Conservation (phyloP, 208 protist species). For the Angomonas ambiguus region DNA sequence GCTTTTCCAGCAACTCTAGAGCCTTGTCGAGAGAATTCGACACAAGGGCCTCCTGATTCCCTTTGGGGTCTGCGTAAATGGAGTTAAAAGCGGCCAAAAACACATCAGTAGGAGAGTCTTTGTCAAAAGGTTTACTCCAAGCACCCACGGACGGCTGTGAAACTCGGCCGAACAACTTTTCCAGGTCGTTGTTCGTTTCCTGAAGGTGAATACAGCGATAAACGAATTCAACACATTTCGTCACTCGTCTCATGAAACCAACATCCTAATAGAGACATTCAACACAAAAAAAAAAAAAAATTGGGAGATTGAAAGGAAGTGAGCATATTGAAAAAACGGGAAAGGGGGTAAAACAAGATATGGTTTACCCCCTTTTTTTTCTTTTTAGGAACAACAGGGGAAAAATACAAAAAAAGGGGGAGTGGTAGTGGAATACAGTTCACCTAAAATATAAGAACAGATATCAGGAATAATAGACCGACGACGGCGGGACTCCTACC, state of each 20-base stretch:
- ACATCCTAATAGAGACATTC: neutral
- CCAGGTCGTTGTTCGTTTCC: neutral
- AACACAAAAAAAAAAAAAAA: slow-evolving; percentile 13
- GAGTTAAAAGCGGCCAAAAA: neutral
- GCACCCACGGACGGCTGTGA: neutral
- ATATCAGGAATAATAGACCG: neutral
- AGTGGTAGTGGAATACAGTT: neutral
- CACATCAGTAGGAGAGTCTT: neutral
- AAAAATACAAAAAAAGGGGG: neutral
- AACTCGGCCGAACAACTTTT: neutral
- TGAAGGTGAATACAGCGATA: neutral
- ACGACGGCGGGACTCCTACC: neutral
- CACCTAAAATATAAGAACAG: neutral
- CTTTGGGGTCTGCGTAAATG: neutral
- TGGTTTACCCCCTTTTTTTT: too few species aligned
- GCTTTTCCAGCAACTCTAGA: neutral
- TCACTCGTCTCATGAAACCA: neutral
- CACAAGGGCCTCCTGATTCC: neutral
- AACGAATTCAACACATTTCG: neutral
- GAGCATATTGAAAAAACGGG: slow-evolving; percentile 8
- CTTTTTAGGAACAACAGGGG: neutral
- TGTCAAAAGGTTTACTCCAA: neutral
- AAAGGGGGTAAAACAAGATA: neutral
- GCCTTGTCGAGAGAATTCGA: neutral
- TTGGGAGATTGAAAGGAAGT: slow-evolving; percentile 6